These are phyloP conservation scores for Phytopythium chamaehyphon DNA, from an alignment of 352 stramenopile genomes.

Conservation along the genomic window DNA sequence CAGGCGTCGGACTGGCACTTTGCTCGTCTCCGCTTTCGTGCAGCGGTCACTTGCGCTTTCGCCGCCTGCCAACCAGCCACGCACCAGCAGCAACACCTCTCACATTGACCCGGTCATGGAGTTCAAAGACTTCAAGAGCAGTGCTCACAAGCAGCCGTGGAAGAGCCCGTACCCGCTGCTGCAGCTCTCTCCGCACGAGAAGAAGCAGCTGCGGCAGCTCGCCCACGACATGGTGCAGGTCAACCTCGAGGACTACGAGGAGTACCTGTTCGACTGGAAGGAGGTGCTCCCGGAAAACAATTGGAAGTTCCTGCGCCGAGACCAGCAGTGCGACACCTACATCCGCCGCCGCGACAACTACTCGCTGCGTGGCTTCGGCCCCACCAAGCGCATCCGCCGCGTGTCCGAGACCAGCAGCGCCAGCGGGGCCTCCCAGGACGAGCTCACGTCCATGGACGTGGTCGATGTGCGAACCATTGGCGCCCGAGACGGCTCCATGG, in stretches of 20 bases:
- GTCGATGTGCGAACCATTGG: conserved; percentile 10
- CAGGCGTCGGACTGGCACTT: no score
- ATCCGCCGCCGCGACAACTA: conserved; percentile 8
- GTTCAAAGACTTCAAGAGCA: conserved; percentile 7
- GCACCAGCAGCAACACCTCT: neutral
- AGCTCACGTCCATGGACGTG: conserved; percentile 6
- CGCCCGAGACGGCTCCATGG: conserved; percentile 17
- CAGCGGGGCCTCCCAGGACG: conserved; percentile 6
- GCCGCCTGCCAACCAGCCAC: neutral
- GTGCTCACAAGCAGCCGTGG: conserved; percentile 18
- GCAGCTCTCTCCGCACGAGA: conserved; percentile 7
- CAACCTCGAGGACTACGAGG: conserved; percentile 16
- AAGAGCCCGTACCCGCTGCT: conserved; percentile 10
- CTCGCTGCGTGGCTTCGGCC: conserved; percentile 7
- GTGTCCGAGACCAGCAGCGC: conserved; percentile 4
- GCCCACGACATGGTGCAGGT: conserved; percentile 17
- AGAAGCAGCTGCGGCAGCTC: conserved; percentile 16
- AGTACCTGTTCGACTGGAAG: conserved; percentile 9
- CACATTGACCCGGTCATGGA: neutral
- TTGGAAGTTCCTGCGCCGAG: conserved; percentile 8
- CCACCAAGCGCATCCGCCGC: conserved; percentile 5
- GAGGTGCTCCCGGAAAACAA: conserved; percentile 2
- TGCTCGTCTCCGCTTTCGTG: no score
- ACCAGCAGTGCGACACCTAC: conserved; percentile 9
- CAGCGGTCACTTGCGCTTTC: conserved; percentile 3